phyloP scores from a whole-genome alignment of 352 stramenopile genomes.

The Thraustochytrium sp. region DNA sequence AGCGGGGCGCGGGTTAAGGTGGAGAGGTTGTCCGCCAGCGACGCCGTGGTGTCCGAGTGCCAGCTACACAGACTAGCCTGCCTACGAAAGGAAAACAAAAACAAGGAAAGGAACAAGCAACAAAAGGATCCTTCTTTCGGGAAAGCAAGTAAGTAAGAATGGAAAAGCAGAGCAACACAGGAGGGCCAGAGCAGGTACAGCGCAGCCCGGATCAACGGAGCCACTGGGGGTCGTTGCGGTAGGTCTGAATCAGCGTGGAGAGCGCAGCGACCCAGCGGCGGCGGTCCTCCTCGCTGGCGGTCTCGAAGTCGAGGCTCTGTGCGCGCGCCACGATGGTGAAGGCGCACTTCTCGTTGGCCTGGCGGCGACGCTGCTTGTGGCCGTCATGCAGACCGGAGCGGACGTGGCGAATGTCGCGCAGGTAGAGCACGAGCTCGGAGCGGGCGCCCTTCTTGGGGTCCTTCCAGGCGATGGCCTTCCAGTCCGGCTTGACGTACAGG shows the following conservation, averaged over 20 bases:
- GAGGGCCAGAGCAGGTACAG: too few relatives aligned
- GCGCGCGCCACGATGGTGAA: slow-evolving; percentile 38
- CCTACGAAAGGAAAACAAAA: not conserved
- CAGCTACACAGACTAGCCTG: too few relatives aligned
- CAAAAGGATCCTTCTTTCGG: not conserved
- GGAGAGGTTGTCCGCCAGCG: too few relatives aligned
- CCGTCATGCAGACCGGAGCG: slow-evolving; percentile 33
- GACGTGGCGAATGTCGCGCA: slow-evolving; percentile 41
- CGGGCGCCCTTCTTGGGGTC: slow-evolving; percentile 47
- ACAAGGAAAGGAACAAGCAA: not conserved
- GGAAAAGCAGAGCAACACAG: too few relatives aligned
- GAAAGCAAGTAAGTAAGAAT: too few relatives aligned
- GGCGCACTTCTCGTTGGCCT: slow-evolving; percentile 33
- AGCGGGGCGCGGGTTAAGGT: too few relatives aligned
- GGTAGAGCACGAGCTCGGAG: slow-evolving; percentile 33
- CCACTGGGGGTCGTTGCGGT: slow-evolving; percentile 32
- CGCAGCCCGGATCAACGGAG: not conserved
- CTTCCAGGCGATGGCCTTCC: slow-evolving; percentile 39
- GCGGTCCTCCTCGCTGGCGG: not conserved
- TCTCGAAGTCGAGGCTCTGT: slow-evolving; percentile 40
- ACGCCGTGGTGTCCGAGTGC: too few relatives aligned
- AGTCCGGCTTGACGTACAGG: slow-evolving; percentile 46
- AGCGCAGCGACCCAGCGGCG: slow-evolving; percentile 36
- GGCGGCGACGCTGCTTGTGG: slow-evolving; percentile 40
- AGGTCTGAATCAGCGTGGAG: not conserved